Conservation (phyloP, 768 basidiomycete genomes). For the Rubroboletus pulcherrimus region DNA sequence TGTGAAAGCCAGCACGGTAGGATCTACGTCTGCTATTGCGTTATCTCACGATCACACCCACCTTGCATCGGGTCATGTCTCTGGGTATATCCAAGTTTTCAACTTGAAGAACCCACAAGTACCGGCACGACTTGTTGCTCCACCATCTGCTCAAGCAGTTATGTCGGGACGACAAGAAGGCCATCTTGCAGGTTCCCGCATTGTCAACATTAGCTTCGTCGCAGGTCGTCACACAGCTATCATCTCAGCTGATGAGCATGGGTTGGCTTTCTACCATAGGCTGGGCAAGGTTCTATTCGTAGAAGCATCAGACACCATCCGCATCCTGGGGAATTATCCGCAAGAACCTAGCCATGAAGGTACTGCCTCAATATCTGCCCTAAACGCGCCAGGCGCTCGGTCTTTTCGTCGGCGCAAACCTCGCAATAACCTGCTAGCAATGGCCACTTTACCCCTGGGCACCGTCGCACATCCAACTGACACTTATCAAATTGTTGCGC, state of each 20-base stretch:
- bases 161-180: slow-evolving; percentile 81
- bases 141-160: slow-evolving; percentile 65
- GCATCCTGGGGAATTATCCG: slow-evolving; percentile 90
- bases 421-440: slow-evolving; percentile 70
- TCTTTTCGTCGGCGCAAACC: slow-evolving; percentile 43
- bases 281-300: slow-evolving; percentile 93
- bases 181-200: slow-evolving; percentile 74
- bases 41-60: slow-evolving; percentile 94
- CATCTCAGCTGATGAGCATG: slow-evolving; percentile 84
- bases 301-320: slow-evolving; percentile 89
- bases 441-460: slow-evolving; percentile 80
- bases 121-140: slow-evolving; percentile 67
- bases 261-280: slow-evolving; percentile 92
- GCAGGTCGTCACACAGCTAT: slow-evolving; percentile 91
- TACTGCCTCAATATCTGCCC: slow-evolving; percentile 9
- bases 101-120: slow-evolving; percentile 66
- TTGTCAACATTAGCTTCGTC: slow-evolving; percentile 81
- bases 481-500: slow-evolving; percentile 70
- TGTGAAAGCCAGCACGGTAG: slow-evolving; percentile 53
- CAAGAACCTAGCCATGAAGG: slow-evolving; percentile 33
- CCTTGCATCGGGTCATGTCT: slow-evolving; percentile 81
- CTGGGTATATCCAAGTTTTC: slow-evolving; percentile 83
- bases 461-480: slow-evolving; percentile 73
- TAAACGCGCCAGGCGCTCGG: slow-evolving; percentile 22
- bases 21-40: slow-evolving; percentile 83